phyloP scores from a whole-genome alignment of 1,284 basidiomycete species.

The Pseudomicrostroma phylloplanum region DNA sequence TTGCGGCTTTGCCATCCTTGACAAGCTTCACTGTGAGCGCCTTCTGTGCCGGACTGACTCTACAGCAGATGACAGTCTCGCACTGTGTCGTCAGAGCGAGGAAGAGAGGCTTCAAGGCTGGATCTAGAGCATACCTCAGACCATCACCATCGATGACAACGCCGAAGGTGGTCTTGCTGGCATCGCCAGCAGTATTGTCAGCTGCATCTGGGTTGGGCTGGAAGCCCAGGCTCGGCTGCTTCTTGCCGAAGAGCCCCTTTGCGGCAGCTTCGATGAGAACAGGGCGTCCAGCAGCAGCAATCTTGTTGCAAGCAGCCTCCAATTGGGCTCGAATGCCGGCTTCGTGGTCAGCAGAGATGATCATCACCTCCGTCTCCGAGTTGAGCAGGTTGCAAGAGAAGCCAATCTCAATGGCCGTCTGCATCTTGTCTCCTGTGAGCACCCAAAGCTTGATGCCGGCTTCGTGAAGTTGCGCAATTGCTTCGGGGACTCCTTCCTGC shows the following conservation, averaged over 20 bases:
- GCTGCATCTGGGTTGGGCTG: constrained; percentile 16
- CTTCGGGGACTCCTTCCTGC: constrained; percentile 91
- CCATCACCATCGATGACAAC: constrained; percentile 96
- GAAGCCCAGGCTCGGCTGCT: constrained; percentile 16
- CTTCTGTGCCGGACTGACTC: constrained; percentile 93
- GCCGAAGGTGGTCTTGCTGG: constrained; percentile 62
- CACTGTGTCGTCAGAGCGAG: constrained; percentile 88
- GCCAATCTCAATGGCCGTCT: constrained; percentile 93
- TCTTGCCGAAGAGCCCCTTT: constrained; percentile 17
- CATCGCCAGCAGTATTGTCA: constrained; percentile 10
- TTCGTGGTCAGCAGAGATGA: constrained; percentile 74
- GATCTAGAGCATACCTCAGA: constrained; percentile 70
- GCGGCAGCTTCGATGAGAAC: constrained; percentile 42
- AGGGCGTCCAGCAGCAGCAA: constrained; percentile 70
- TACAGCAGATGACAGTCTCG: constrained; percentile 93
- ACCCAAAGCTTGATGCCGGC: constrained; percentile 98
- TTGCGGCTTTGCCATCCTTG: constrained; percentile 88
- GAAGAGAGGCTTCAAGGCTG: constrained; percentile 75
- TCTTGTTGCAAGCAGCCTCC: constrained; percentile 88
- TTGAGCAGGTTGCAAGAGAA: constrained; percentile 35
- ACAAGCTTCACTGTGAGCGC: constrained; percentile 89
- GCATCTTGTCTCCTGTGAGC: constrained; percentile 88
- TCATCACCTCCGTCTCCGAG: constrained; percentile 72
- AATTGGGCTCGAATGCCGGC: constrained; percentile 76
- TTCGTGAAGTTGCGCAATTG: constrained; percentile 81